Conservation (phyloP, 805 yeast species). For the Kazachstania viticola region DNA sequence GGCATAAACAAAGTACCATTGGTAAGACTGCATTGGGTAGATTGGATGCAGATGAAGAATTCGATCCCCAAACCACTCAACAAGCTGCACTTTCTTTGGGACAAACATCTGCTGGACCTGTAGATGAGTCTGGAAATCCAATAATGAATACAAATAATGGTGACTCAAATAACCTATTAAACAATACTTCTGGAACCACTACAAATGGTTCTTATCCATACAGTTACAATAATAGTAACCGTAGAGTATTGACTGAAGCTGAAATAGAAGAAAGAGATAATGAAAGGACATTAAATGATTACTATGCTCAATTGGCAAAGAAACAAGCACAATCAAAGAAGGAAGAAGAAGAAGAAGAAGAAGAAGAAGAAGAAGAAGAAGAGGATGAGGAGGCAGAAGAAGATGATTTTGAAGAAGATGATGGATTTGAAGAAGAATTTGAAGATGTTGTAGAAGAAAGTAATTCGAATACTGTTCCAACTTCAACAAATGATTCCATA, state of each 20-base stretch:
- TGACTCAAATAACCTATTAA: too few species aligned
- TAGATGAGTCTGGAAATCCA: not conserved
- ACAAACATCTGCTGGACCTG: conserved; percentile 3
- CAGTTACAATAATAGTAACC: conserved; percentile 1
- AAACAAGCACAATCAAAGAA: conserved; percentile 53
- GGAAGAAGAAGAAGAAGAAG: conserved; percentile 35
- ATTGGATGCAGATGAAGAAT: conserved; percentile 40
- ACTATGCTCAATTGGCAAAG: conserved; percentile 66
- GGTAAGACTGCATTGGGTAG: conserved; percentile 53
- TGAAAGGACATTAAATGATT: conserved; percentile 61
- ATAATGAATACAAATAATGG: conserved; percentile 4
- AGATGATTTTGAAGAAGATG: conserved; percentile 30
- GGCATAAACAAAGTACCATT: conserved; percentile 90
- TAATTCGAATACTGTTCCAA: too few species aligned
- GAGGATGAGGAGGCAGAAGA: conserved; percentile 37
- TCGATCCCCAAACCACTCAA: conserved; percentile 19
- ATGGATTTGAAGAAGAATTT: conserved; percentile 13
- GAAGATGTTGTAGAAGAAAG: conserved; percentile 11
- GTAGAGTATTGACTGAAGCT: conserved; percentile 20
- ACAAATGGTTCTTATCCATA: too few species aligned
- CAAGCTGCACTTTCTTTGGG: conserved; percentile 13
- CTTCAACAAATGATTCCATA: too few species aligned
- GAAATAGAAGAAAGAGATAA: conserved; percentile 51
- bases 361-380: conserved; percentile 37
- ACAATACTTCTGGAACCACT: too few species aligned